These are phyloP conservation scores for Penicillium verrucosum DNA, from an alignment of 2,329 filamentous ascomycete species.

Conservation along the genomic window DNA sequence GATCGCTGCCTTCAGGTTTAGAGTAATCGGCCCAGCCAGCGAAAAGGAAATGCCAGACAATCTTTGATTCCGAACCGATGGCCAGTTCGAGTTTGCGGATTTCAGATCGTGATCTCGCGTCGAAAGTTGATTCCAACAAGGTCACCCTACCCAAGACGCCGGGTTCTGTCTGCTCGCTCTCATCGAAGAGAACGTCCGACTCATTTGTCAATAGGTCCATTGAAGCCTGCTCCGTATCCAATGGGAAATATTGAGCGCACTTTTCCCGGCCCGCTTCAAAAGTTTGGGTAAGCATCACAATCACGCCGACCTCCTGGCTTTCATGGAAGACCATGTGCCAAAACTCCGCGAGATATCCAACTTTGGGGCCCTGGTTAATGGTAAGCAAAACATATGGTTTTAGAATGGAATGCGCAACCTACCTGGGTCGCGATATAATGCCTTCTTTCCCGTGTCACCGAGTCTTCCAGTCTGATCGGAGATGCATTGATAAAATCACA, in stretches of 20 bases:
- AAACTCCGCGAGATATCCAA: conserved; percentile 71
- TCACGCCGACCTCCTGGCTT: conserved; percentile 68
- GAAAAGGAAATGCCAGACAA: conserved; percentile 82
- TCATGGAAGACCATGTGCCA: conserved; percentile 96
- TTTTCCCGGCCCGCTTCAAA: conserved; percentile 75
- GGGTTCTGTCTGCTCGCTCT: conserved; percentile 62
- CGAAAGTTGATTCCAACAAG: conserved; percentile 54
- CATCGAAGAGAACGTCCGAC: conserved; percentile 50
- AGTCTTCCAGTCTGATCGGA: conserved; percentile 59
- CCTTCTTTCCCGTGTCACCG: conserved; percentile 44
- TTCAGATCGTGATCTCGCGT: conserved; percentile 61
- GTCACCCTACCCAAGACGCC: conserved; percentile 64
- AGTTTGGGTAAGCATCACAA: conserved; percentile 93
- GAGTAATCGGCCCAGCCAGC: conserved; percentile 87
- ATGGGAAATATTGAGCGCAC: conserved; percentile 84
- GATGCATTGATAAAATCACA: conserved; percentile 83
- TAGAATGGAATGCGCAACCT: conserved; percentile 13
- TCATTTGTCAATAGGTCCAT: conserved; percentile 40
- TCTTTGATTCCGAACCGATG: conserved; percentile 54
- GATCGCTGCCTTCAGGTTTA: conserved; percentile 61
- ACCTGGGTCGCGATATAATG: conserved; percentile 87
- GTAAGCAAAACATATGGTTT: conserved; percentile 2
- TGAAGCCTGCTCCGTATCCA: conserved; percentile 51
- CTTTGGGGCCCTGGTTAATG: conserved; percentile 66
- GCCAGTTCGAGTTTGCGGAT: conserved; percentile 66